These are phyloP conservation scores for Fusarium virguliforme DNA, from an alignment of 2,329 filamentous ascomycete genomes.

Conservation along the genomic window DNA sequence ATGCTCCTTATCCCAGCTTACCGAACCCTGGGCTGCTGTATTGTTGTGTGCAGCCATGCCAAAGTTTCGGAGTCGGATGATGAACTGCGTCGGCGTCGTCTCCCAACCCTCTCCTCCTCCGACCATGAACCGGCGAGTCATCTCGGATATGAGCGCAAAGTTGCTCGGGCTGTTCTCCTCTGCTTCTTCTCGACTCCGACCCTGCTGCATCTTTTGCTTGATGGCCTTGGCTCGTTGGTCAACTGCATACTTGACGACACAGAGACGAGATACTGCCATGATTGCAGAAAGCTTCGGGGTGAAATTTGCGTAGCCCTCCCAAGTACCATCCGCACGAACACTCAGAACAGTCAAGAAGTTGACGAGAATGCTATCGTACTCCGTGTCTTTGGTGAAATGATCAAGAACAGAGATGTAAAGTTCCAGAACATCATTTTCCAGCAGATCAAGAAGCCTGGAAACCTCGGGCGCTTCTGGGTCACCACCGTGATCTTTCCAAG, in stretches of 20 bases:
- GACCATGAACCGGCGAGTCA: not conserved
- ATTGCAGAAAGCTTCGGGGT: constrained; percentile 11
- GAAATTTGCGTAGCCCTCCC: constrained; percentile 10
- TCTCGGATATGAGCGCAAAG: not conserved
- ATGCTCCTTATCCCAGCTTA: not conserved
- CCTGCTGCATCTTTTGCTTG: not conserved
- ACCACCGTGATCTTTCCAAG: not conserved
- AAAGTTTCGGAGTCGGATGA: not conserved
- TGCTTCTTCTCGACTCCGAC: not conserved
- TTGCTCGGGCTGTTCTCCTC: not conserved
- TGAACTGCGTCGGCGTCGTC: not conserved
- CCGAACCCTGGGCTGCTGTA: not conserved
- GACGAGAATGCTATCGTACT: constrained; percentile 20
- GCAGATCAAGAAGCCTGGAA: not conserved
- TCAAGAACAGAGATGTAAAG: constrained; percentile 24
- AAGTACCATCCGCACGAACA: constrained; percentile 4
- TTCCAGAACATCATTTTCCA: not conserved
- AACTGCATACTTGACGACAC: not conserved
- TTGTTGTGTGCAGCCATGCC: not conserved
- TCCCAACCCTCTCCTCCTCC: not conserved
- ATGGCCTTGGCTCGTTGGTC: not conserved
- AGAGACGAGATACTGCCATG: not conserved
- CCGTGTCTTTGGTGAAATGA: constrained; percentile 17
- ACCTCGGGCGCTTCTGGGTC: not conserved
- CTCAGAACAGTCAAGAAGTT: constrained; percentile 20